Evolutionary conservation across 768 basidiomycete species (phyloP).

Genomic region (Pholiota conissans): DNA sequence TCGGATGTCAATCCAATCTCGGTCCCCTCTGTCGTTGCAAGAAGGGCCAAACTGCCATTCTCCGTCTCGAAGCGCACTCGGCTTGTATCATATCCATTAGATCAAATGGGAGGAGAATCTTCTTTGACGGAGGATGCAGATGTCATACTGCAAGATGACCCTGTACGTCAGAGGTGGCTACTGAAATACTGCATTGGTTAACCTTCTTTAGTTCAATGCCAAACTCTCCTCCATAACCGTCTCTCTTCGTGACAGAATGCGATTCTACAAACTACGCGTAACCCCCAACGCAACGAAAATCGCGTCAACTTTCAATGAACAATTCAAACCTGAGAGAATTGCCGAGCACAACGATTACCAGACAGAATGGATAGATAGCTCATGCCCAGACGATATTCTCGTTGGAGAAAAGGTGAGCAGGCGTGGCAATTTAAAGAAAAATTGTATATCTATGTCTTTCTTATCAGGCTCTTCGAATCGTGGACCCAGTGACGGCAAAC

Average conservation of each 20-base stretch:
- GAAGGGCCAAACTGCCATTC: conserved; percentile 50
- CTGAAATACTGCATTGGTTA: background rate
- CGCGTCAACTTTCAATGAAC: conserved; percentile 78
- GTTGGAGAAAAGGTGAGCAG: conserved; percentile 68
- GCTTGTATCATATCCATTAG: conserved; percentile 54
- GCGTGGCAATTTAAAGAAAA: background rate
- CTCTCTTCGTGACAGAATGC: conserved; percentile 80
- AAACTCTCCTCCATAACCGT: conserved; percentile 72
- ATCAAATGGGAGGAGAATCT: conserved; percentile 25
- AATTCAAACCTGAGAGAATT: conserved; percentile 85
- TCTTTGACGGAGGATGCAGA: background rate
- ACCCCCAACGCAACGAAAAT: conserved; percentile 70
- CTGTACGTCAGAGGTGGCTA: conserved; percentile 40
- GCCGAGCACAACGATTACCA: conserved; percentile 81
- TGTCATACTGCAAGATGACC: conserved; percentile 42
- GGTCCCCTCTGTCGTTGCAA: conserved; percentile 73
- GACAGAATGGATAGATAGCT: conserved; percentile 78
- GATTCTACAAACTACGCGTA: conserved; percentile 79
- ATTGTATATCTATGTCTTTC: background rate
- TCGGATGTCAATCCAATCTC: conserved; percentile 73
- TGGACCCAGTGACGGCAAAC: conserved; percentile 64
- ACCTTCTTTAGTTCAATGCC: conserved; percentile 58
- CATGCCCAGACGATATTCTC: conserved; percentile 49
- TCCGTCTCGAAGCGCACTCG: conserved; percentile 45
- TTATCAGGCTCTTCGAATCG: conserved; percentile 64